These are phyloP conservation scores for Quercus glauca DNA, from an alignment of 306 rosid species.

Conservation along the genomic window DNA sequence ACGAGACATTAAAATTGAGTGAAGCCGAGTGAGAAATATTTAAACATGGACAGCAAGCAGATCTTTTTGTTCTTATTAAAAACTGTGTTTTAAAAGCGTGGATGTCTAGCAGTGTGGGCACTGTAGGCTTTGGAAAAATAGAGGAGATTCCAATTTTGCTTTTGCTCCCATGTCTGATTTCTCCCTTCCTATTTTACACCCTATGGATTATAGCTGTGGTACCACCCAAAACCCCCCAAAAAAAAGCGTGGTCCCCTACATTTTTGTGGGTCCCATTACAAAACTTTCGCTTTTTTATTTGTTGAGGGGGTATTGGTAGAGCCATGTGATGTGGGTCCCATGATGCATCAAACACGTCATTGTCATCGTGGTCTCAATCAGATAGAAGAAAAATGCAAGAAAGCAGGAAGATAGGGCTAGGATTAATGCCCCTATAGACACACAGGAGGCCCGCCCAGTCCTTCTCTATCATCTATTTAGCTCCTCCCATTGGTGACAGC, in stretches of 20 bases:
- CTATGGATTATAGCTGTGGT: not conserved
- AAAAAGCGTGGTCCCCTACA: constrained; percentile 25
- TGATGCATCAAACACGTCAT: constrained; percentile 29
- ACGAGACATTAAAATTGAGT: no score
- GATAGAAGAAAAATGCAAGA: constrained; percentile 29
- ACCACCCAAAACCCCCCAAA: not conserved
- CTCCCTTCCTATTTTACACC: not conserved
- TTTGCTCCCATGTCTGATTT: not conserved
- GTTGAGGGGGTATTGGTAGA: constrained; percentile 26
- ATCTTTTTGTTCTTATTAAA: no score
- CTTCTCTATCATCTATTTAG: no score
- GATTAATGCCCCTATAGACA: constrained; percentile 19
- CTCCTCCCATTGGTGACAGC: constrained; percentile 23
- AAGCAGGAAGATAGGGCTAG: constrained; percentile 29
- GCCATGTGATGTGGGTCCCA: constrained; percentile 64
- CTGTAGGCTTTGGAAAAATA: constrained; percentile 7
- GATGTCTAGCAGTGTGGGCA: not conserved
- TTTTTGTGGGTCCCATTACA: constrained; percentile 30
- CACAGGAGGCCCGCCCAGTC: not conserved
- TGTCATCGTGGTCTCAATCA: constrained; percentile 40
- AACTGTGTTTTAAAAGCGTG: no score
- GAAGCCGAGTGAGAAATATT: not conserved
- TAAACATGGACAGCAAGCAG: not conserved
- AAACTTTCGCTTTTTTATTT: constrained; percentile 1
- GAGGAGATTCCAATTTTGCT: constrained; percentile 9